These are phyloP conservation scores for Fusarium palustre DNA, from an alignment of 2,329 filamentous ascomycete species.

Conservation along the genomic window DNA sequence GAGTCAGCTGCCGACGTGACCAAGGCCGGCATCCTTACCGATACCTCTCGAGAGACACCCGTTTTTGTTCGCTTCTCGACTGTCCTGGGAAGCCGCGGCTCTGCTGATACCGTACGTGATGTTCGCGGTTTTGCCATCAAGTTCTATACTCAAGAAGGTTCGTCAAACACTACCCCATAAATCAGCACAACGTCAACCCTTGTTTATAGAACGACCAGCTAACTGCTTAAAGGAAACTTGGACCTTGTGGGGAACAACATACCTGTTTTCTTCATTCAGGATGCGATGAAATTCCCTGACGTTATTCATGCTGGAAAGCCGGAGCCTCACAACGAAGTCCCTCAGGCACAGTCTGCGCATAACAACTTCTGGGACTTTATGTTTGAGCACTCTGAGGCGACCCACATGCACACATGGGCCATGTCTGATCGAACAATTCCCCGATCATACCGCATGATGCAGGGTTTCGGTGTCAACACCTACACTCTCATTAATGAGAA, in stretches of 20 bases:
- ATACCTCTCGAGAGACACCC: constrained; percentile 63
- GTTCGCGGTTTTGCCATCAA: constrained; percentile 80
- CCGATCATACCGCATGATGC: constrained; percentile 84
- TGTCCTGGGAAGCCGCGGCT: constrained; percentile 78
- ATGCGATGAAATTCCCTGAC: constrained; percentile 79
- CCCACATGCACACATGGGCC: constrained; percentile 83
- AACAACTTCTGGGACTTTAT: constrained; percentile 85
- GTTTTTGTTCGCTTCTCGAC: constrained; percentile 75
- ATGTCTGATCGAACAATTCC: constrained; percentile 82
- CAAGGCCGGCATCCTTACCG: constrained; percentile 70
- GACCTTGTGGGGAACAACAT: constrained; percentile 81
- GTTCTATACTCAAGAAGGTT: constrained; percentile 76
- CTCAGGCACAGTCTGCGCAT: constrained; percentile 77
- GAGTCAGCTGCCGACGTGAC: constrained; percentile 75
- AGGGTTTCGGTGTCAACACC: constrained; percentile 87
- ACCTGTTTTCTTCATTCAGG: constrained; percentile 81
- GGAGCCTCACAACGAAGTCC: constrained; percentile 76
- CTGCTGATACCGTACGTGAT: constrained; percentile 85
- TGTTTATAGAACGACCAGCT: neutral
- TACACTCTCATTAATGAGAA: constrained; percentile 75
- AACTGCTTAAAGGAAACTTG: constrained; percentile 63
- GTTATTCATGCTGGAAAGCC: constrained; percentile 73
- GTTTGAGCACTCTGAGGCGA: constrained; percentile 72
- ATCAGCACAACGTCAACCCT: neutral
- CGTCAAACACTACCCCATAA: neutral